Evolutionary conservation across 1,139 yeast species (phyloP).

Genomic region (Suhomyces choctaworum): DNA sequence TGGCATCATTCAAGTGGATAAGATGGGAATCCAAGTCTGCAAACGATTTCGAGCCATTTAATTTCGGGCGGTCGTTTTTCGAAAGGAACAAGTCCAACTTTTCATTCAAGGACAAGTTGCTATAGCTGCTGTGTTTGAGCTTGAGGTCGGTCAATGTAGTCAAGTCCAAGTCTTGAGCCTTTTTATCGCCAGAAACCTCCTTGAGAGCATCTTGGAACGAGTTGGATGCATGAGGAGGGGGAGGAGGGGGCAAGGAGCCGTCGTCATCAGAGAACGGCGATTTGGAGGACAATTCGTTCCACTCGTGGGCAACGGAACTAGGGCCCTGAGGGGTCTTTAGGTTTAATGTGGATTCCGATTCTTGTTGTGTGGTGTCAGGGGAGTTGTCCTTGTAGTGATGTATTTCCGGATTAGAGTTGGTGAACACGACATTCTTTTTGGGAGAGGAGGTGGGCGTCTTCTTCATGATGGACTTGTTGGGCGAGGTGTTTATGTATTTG

Average conservation of each 20-base stretch:
- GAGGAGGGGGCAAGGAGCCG: constrained; percentile 33
- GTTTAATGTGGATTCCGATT: background rate
- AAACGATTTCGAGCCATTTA: constrained; percentile 13
- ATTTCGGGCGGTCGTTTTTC: constrained; percentile 13
- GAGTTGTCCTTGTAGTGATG: constrained; percentile 31
- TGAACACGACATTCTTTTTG: constrained; percentile 43
- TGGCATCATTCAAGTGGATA: constrained; percentile 31
- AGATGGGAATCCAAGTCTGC: constrained; percentile 42
- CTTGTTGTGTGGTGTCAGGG: constrained; percentile 17
- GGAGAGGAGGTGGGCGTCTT: constrained; percentile 35
- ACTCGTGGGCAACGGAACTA: constrained; percentile 21
- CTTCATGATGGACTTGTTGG: constrained; percentile 45
- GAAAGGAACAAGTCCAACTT: constrained; percentile 38
- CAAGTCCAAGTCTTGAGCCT: constrained; percentile 18
- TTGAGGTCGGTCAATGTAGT: constrained; percentile 26
- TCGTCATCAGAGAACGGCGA: constrained; percentile 23
- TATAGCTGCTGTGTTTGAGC: constrained; percentile 24
- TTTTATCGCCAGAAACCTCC: constrained; percentile 5
- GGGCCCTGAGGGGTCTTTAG: constrained; percentile 5
- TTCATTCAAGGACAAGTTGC: constrained; percentile 40
- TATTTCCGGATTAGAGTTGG: constrained; percentile 33
- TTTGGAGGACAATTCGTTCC: constrained; percentile 22
- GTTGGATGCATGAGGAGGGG: constrained; percentile 31
- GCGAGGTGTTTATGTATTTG: constrained; percentile 25
- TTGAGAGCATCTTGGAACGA: constrained; percentile 19